Evolutionary conservation across 306 rosid species (phyloP).

Genomic region (Vicia villosa): DNA sequence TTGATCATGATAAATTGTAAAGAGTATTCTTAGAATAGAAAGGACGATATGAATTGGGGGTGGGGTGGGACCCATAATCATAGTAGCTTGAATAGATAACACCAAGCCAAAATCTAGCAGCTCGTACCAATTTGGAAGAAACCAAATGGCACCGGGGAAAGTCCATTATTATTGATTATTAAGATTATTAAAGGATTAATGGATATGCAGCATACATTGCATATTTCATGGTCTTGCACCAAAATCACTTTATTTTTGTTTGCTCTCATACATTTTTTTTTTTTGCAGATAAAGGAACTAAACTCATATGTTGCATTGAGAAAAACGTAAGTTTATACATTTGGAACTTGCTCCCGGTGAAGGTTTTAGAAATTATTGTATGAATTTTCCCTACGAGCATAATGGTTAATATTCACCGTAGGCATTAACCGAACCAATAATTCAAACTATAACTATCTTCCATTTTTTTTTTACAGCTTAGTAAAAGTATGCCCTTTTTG

Average conservation of each 20-base stretch:
- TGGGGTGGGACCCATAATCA: background rate
- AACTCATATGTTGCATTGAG: conserved; percentile 91
- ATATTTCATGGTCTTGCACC: conserved; percentile 16
- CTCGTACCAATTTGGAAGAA: background rate
- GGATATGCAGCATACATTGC: background rate
- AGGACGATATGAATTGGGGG: background rate
- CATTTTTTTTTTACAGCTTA: background rate
- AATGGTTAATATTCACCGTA: conserved; percentile 12
- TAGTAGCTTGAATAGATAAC: background rate
- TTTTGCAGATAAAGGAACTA: conserved; percentile 94
- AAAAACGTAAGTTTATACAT: conserved; percentile 72
- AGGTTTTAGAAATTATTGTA: background rate
- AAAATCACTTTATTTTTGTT: conserved; percentile 25
- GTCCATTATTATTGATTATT: background rate
- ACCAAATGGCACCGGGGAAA: background rate
- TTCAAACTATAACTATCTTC: background rate
- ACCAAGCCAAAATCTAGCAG: background rate
- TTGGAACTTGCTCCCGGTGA: background rate
- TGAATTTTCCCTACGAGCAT: conserved; percentile 14
- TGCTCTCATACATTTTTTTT: conserved; percentile 30
- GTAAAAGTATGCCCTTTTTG: conserved; percentile 8
- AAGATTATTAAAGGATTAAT: background rate
- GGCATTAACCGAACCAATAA: background rate
- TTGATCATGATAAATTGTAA: background rate
- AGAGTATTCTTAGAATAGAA: background rate